Conservation (phyloP, 2,329 filamentous ascomycete species). For the Pyricularia sp. region DNA sequence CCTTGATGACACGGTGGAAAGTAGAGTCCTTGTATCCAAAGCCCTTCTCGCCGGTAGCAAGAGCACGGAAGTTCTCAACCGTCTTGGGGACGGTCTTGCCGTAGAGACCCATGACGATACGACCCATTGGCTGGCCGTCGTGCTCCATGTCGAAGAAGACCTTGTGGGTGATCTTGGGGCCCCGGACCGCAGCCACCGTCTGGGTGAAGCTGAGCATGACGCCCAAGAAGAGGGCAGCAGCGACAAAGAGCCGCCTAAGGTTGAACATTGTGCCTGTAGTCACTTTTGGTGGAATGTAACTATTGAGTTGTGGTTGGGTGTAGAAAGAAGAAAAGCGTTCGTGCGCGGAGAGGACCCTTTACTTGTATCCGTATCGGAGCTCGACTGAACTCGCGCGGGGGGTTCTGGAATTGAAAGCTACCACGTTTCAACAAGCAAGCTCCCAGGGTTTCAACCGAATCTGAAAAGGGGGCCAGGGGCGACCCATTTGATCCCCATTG, state of each 20-base stretch:
- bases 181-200: conserved; percentile 65
- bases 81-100: conserved; percentile 80
- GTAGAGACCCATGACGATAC: conserved; percentile 74
- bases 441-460: neutral
- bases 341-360: neutral
- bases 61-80: conserved; percentile 63
- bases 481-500: neutral
- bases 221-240: conserved; percentile 67
- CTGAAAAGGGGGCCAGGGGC: neutral
- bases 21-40: conserved; percentile 72
- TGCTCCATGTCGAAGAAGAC: conserved; percentile 81
- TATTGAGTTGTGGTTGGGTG: neutral
- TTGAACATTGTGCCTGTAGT: conserved; percentile 52
- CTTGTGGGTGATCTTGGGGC: conserved; percentile 93
- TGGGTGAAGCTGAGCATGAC: conserved; percentile 68
- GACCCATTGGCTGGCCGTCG: conserved; percentile 64
- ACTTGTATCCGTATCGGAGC: neutral
- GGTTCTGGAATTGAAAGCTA: conserved; percentile 6
- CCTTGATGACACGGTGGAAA: conserved; percentile 87
- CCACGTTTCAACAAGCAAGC: conserved; percentile 5
- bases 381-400: neutral
- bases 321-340: neutral
- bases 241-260: conserved; percentile 60
- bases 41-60: conserved; percentile 79
- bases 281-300: neutral